phyloP scores from a whole-genome alignment of 2,329 filamentous ascomycete species.

The Cercospora berteroae region DNA sequence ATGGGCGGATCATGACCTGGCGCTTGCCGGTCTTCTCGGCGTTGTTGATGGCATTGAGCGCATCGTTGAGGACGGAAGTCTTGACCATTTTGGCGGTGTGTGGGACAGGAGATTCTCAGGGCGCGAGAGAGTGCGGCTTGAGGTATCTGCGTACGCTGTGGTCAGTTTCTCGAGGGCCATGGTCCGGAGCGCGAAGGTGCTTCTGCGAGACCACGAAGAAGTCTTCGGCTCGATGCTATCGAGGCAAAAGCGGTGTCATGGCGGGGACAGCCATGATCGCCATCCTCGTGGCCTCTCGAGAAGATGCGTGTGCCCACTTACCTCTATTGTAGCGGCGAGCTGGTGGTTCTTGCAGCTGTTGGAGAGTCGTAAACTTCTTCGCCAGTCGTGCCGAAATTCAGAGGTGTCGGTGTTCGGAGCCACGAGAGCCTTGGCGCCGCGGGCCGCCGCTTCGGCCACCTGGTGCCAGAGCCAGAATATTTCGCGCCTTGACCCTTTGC shows the following conservation, averaged over 20 bases:
- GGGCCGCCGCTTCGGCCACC: neutral
- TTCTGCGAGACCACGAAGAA: slow-evolving; percentile 53
- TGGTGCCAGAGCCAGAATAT: neutral
- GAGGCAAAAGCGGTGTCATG: slow-evolving; percentile 49
- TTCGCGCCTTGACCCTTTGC: neutral
- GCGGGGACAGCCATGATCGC: slow-evolving; percentile 42
- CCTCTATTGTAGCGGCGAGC: slow-evolving; percentile 32
- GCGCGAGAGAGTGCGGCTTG: slow-evolving; percentile 55
- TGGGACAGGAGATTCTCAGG: slow-evolving; percentile 71
- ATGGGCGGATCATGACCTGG: slow-evolving; percentile 96
- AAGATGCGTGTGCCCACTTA: slow-evolving; percentile 44
- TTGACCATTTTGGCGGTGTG: slow-evolving; percentile 89
- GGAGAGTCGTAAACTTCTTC: neutral
- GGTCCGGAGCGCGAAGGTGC: slow-evolving; percentile 62
- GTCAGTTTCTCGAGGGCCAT: slow-evolving; percentile 63
- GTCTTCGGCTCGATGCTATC: slow-evolving; percentile 64
- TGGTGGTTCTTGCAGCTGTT: slow-evolving; percentile 21
- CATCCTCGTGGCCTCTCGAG: slow-evolving; percentile 51
- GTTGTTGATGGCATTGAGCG: slow-evolving; percentile 86
- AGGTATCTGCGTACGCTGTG: slow-evolving; percentile 56
- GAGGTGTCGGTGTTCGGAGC: neutral
- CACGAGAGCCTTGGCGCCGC: neutral
- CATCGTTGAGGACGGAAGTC: slow-evolving; percentile 99
- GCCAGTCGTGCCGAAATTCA: neutral
- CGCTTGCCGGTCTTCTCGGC: slow-evolving; percentile 99